phyloP scores from a whole-genome alignment of 306 rosid genomes.

The Luffa acutangula region DNA sequence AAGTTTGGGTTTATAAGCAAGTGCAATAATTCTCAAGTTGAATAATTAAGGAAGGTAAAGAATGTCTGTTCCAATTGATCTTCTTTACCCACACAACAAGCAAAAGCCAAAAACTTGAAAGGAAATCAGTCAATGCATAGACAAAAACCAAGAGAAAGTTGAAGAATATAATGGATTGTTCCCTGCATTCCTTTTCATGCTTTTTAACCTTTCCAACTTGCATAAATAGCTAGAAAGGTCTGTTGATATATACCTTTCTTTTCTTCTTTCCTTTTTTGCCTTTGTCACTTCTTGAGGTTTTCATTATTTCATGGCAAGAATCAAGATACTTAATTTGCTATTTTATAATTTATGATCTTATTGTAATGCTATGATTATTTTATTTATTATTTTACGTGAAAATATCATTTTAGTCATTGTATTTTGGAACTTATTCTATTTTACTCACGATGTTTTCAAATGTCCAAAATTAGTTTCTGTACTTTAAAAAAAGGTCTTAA shows the following conservation, averaged over 20 bases:
- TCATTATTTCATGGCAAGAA: not conserved
- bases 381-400: not conserved
- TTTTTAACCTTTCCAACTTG: not conserved
- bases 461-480: too few species aligned
- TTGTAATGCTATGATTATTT: too few species aligned
- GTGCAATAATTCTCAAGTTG: not conserved
- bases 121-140: not conserved
- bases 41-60: conserved; percentile 32
- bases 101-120: conserved; percentile 10
- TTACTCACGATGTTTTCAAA: too few species aligned
- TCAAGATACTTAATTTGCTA: not conserved
- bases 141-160: not conserved
- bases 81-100: conserved; percentile 41
- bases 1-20: not conserved
- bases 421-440: too few species aligned
- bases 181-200: not conserved
- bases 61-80: conserved; percentile 32
- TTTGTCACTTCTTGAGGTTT: not conserved
- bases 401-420: too few species aligned
- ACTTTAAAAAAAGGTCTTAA: too few species aligned
- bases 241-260: not conserved
- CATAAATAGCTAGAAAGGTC: not conserved
- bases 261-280: not conserved
- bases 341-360: not conserved
- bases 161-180: not conserved